These are phyloP conservation scores for Penicillium nordicum DNA, from an alignment of 2,329 filamentous ascomycete genomes.

Conservation along the genomic window DNA sequence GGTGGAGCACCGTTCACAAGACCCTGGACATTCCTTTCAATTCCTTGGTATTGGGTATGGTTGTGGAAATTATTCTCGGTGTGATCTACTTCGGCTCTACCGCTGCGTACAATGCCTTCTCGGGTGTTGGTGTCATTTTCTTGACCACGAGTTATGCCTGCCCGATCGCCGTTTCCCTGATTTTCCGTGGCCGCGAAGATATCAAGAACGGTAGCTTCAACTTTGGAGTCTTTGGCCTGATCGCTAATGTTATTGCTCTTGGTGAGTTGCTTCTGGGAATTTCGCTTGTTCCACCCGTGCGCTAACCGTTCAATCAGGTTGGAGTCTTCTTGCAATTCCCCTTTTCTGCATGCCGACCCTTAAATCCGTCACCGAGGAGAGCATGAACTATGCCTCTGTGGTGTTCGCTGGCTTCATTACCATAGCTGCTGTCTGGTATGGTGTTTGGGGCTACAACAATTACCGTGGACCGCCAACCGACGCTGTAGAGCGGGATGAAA, in stretches of 20 bases:
- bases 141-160: constrained; percentile 66
- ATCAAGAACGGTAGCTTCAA: constrained; percentile 46
- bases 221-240: constrained; percentile 59
- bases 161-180: constrained; percentile 63
- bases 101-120: constrained; percentile 76
- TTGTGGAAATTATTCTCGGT: constrained; percentile 67
- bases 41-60: constrained; percentile 64
- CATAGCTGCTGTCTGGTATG: constrained; percentile 65
- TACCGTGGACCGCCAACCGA: constrained; percentile 32
- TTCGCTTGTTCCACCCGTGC: too few relatives aligned
- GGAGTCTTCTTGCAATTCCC: constrained; percentile 66
- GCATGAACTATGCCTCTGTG: constrained; percentile 71
- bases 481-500: constrained; percentile 18
- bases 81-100: constrained; percentile 76
- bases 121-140: constrained; percentile 74
- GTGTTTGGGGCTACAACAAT: constrained; percentile 65
- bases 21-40: constrained; percentile 65
- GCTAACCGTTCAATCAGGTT: constrained; percentile 31
- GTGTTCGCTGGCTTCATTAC: constrained; percentile 66
- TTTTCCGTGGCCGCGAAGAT: constrained; percentile 56
- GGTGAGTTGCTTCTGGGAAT: constrained; percentile 45
- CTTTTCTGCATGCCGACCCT: constrained; percentile 59
- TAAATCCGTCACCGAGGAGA: constrained; percentile 56
- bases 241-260: constrained; percentile 63
- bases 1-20: constrained; percentile 64